Conservation (phyloP, 257 asterid genomes). For the Eustoma russellianum region DNA sequence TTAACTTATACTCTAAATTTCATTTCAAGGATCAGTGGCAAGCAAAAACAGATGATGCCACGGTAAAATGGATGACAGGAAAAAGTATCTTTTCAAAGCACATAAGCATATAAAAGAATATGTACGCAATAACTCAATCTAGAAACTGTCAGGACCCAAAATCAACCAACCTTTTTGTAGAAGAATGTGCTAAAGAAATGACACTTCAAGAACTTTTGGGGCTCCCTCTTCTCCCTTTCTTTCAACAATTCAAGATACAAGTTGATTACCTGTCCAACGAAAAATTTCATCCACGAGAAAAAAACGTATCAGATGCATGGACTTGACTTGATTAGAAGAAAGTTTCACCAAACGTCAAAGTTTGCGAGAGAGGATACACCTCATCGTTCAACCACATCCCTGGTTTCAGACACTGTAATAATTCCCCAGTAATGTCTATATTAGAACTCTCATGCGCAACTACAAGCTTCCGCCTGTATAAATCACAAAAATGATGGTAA, state of each 20-base stretch:
- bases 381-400: slow-evolving; percentile 90
- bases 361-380: slow-evolving; percentile 30
- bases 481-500: slow-evolving; percentile 5
- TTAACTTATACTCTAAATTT: too few species aligned
- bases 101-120: background rate
- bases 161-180: slow-evolving; percentile 62
- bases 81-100: background rate
- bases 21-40: too few species aligned
- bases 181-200: slow-evolving; percentile 88
- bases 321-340: background rate
- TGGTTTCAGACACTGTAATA: slow-evolving; percentile 63
- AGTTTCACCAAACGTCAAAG: background rate
- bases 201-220: slow-evolving; percentile 70
- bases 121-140: background rate
- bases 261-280: slow-evolving; percentile 69
- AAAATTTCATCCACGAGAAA: slow-evolving; percentile 10
- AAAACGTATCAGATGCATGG: slow-evolving; percentile 1
- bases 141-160: background rate
- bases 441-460: slow-evolving; percentile 54
- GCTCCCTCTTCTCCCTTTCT: slow-evolving; percentile 84
- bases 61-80: too few species aligned
- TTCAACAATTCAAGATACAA: slow-evolving; percentile 75
- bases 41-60: too few species aligned
- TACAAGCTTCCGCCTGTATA: slow-evolving; percentile 49
- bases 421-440: slow-evolving; percentile 71